Conservation (phyloP, 257 asterid species). For the Lavandula angustifolia region DNA sequence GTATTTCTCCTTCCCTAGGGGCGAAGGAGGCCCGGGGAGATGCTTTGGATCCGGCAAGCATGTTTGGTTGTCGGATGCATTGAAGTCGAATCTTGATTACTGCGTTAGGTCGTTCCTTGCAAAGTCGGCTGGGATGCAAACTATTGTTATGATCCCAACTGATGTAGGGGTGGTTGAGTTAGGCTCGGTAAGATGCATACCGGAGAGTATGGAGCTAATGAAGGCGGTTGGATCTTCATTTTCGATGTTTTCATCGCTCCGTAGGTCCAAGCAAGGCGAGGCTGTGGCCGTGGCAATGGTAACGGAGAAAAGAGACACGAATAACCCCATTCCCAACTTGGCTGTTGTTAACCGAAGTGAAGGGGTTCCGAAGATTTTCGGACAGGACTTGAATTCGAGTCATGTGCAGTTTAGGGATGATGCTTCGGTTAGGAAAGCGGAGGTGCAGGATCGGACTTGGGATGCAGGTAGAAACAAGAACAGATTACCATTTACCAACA, state of each 20-base stretch:
- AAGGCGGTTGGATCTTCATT: constrained; percentile 58
- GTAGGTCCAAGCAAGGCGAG: constrained; percentile 51
- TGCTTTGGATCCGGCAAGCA: constrained; percentile 67
- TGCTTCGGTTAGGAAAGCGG: constrained; percentile 41
- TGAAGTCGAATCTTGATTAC: constrained; percentile 51
- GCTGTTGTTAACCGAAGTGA: constrained; percentile 41
- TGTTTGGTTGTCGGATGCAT: constrained; percentile 64
- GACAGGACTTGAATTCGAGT: constrained; percentile 57
- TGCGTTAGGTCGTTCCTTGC: constrained; percentile 85
- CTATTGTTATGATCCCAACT: constrained; percentile 83
- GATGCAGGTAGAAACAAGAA: constrained; percentile 43
- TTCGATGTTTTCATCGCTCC: constrained; percentile 48
- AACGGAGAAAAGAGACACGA: constrained; percentile 41
- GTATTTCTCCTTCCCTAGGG: constrained; percentile 85
- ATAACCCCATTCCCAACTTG: constrained; percentile 34
- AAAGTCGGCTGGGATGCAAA: constrained; percentile 82
- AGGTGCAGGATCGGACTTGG: constrained; percentile 41
- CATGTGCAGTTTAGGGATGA: constrained; percentile 48
- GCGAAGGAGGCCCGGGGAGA: constrained; percentile 89
- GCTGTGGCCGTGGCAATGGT: constrained; percentile 32
- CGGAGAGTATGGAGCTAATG: constrained; percentile 61
- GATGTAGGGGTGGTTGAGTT: constrained; percentile 88
- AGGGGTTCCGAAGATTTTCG: constrained; percentile 57
- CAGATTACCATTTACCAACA: constrained; percentile 40
- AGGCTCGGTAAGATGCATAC: constrained; percentile 77